Percentiles rank a stretch among this genome's conserved stretches.
phyloP scores from a whole-genome alignment of 2,329 filamentous ascomycete species.

The Alternaria arbusti region DNA sequence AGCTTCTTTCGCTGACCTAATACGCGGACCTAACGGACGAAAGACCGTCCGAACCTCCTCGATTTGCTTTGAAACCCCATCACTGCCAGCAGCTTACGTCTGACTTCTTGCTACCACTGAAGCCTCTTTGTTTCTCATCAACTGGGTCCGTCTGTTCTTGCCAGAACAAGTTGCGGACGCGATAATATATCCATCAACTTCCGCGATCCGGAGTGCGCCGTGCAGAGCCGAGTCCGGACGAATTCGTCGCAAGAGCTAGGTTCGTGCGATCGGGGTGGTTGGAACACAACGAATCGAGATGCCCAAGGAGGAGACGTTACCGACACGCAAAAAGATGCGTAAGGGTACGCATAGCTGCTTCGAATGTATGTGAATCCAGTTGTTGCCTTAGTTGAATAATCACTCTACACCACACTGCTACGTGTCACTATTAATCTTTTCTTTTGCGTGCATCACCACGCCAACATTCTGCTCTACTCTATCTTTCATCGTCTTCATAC shows the following conservation, averaged over 20 bases:
- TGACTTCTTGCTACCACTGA: conserved; percentile 7
- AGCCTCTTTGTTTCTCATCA: not conserved
- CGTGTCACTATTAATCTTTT: conserved; percentile 4
- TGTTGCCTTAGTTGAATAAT: conserved; percentile 6
- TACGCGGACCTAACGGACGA: conserved; percentile 18
- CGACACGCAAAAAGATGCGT: conserved; percentile 51
- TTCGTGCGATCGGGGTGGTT: conserved; percentile 3
- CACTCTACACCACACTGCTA: conserved; percentile 1
- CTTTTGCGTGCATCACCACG: conserved; percentile 5
- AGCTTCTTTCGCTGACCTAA: conserved; percentile 20
- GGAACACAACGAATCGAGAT: conserved; percentile 29
- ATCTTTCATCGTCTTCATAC: not conserved
- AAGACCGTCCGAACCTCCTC: conserved; percentile 14
- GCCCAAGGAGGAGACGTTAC: conserved; percentile 45
- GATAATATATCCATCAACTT: conserved; percentile 11
- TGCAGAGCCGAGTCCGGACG: conserved; percentile 22
- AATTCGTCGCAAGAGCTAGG: conserved; percentile 22
- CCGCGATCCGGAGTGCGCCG: conserved; percentile 5
- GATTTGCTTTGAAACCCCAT: conserved; percentile 5
- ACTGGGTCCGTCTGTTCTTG: not conserved
- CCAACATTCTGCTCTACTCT: conserved; percentile 1
- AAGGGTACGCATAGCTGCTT: conserved; percentile 55
- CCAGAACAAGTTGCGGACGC: not conserved
- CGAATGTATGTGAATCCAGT: conserved; percentile 47
- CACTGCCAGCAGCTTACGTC: conserved; percentile 7